Evolutionary conservation across 2,329 filamentous ascomycete genomes (phyloP), one percentile per base, ranked within the genome.

Genomic region (Fusarium caatingaense): DNA sequence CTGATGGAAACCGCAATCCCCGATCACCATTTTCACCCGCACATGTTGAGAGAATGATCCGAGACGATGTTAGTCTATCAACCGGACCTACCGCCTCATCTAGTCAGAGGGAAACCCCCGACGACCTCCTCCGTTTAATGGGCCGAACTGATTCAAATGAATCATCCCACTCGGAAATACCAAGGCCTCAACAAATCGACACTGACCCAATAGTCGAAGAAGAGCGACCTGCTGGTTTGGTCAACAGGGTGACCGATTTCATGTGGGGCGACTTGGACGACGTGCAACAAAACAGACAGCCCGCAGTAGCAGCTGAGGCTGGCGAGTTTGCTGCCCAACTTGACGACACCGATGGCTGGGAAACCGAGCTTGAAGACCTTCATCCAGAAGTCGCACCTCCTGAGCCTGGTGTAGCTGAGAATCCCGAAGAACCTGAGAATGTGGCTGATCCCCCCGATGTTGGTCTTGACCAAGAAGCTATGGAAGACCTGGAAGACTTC

Each of bases 401-500:
- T 40, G 68, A 68, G 30, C 74, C 64, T 16, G 66, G 46, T 32
- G 65, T 37, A 20, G 60, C 66, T 16, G 68, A 68, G 6, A 78
- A 76, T 11, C 73, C 76, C 10, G 74, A 50, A 21, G 62, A 66
- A 15, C 47, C 77, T 21, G 83, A 91, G 62, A 87, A 88, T 2
- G 83, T 88, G 23, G 88, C 89, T 55, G 91, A 87, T 46, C 90
- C 88, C n/a, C 86, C 86, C 21, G 88, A 87, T 50, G 89, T 88
- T 18, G 92, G 87, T 11, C 83, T 95, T 37, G 93, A 97, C 57
- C 86, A 89, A 56, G 91, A 93, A 72, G 91, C 90, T 12, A 87
- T 93, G 44, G 92, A 94, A 45, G 92, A 98, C 72, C 92, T 92
- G 12, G 96, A 99, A 80, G 96, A 99, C 76, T 89, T 99, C 18